Evolutionary conservation across 805 yeast species (phyloP).

Genomic region (Nakazawaea wyomingensis): DNA sequence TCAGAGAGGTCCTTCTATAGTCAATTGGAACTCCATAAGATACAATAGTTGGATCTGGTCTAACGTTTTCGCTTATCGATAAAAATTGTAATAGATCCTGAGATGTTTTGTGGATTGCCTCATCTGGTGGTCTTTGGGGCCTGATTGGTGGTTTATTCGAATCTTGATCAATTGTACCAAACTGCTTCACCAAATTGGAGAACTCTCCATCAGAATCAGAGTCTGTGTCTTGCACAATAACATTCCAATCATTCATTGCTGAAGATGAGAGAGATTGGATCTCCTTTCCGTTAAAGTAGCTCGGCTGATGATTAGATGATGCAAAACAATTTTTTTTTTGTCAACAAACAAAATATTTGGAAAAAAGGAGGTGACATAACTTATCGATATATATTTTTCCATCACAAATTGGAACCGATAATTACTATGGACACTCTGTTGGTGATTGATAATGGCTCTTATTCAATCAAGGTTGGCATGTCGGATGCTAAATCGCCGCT

Average conservation of each 20-base stretch:
- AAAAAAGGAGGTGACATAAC: too few species aligned
- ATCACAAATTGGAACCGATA: too few species aligned
- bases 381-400: too few species aligned
- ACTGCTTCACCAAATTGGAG: background rate
- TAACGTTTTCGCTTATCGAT: constrained; percentile 5
- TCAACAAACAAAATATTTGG: constrained; percentile 2
- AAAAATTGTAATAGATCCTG: constrained; percentile 8
- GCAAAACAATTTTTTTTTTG: background rate
- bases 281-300: background rate
- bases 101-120: constrained; percentile 6
- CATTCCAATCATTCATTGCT: constrained; percentile 8
- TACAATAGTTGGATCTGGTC: background rate
- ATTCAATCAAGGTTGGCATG: constrained; percentile 65
- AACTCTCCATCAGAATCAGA: too few species aligned
- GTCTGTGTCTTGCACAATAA: constrained; percentile 1
- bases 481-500: constrained; percentile 38
- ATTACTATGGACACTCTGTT: constrained; percentile 33
- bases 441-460: constrained; percentile 88
- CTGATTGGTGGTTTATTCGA: constrained; percentile 2
- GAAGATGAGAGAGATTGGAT: too few species aligned
- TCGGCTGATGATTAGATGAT: background rate
- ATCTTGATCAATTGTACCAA: background rate
- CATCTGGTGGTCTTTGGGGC: constrained; percentile 11
- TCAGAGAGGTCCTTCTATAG: background rate
- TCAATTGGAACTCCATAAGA: background rate